Percentiles rank a stretch among this genome's conserved stretches.
Conservation (phyloP, 306 rosid genomes). For the Corylus americana region DNA sequence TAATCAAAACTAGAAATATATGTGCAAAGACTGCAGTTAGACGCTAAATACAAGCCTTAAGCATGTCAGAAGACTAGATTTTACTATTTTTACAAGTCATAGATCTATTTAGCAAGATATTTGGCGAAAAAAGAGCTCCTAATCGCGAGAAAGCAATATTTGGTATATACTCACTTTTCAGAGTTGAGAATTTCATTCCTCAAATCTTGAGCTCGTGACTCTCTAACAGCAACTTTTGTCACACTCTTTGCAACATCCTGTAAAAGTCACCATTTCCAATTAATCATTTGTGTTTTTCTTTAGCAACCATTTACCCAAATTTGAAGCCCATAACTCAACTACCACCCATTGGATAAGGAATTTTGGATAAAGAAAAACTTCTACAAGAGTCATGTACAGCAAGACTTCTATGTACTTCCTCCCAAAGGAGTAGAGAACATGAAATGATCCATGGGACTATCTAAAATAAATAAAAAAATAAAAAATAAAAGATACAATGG, state of each 20-base stretch:
- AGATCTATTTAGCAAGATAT: not conserved
- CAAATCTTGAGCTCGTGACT: slow-evolving; percentile 87
- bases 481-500: not conserved
- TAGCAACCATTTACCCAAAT: slow-evolving; percentile 25
- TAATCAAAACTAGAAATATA: not conserved
- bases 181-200: slow-evolving; percentile 93
- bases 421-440: not conserved
- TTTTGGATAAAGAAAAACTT: not conserved
- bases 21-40: not conserved
- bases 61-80: not conserved
- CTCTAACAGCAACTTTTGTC: slow-evolving; percentile 81
- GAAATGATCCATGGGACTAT: slow-evolving; percentile 9
- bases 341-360: not conserved
- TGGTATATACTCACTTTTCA: slow-evolving; percentile 66
- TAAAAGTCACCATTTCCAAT: slow-evolving; percentile 24
- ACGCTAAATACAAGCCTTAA: not conserved
- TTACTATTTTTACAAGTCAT: not conserved
- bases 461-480: not conserved
- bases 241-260: slow-evolving; percentile 91
- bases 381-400: not conserved
- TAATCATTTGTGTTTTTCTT: slow-evolving; percentile 7
- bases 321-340: not conserved
- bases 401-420: not conserved
- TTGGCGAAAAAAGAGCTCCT: not conserved
- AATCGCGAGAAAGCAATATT: not conserved